phyloP scores from a whole-genome alignment of 1,139 yeast species.

The Tardiomyces blankii region DNA sequence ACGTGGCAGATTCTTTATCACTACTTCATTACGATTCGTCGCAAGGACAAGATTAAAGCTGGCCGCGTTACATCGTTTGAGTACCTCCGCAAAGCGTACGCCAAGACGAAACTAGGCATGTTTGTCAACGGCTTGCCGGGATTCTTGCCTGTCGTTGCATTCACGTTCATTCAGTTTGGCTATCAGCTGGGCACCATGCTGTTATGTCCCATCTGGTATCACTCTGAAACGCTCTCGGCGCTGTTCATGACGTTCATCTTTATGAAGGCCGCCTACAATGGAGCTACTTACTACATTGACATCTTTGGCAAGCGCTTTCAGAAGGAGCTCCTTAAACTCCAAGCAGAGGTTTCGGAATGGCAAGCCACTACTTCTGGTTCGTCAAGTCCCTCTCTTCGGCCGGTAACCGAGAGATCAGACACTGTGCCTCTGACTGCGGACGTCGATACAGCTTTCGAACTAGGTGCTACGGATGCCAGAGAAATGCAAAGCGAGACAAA shows the following conservation, averaged over 20 bases:
- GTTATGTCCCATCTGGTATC: constrained; percentile 80
- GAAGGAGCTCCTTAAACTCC: constrained; percentile 65
- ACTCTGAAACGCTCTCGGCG: constrained; percentile 55
- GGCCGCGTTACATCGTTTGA: constrained; percentile 88
- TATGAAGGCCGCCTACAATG: constrained; percentile 74
- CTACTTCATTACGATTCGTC: constrained; percentile 76
- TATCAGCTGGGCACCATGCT: constrained; percentile 87
- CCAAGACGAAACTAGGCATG: constrained; percentile 54
- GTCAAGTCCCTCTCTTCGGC: background rate
- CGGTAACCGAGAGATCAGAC: background rate
- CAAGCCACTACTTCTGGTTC: constrained; percentile 6
- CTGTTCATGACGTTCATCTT: constrained; percentile 62
- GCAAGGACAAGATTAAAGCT: constrained; percentile 68
- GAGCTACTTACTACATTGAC: constrained; percentile 90
- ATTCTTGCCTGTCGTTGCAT: constrained; percentile 73
- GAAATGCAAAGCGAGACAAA: no score
- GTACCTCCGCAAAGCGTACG: constrained; percentile 62
- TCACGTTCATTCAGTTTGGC: constrained; percentile 74
- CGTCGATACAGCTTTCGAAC: no score
- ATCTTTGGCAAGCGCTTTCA: constrained; percentile 75
- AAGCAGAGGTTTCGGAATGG: constrained; percentile 44
- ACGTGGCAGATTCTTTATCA: constrained; percentile 91
- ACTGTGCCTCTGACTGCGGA: no score
- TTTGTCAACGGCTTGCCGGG: constrained; percentile 78
- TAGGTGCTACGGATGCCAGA: no score